These are phyloP conservation scores for Stellera chamaejasme DNA, from an alignment of 345 rosid species.

Conservation along the genomic window DNA sequence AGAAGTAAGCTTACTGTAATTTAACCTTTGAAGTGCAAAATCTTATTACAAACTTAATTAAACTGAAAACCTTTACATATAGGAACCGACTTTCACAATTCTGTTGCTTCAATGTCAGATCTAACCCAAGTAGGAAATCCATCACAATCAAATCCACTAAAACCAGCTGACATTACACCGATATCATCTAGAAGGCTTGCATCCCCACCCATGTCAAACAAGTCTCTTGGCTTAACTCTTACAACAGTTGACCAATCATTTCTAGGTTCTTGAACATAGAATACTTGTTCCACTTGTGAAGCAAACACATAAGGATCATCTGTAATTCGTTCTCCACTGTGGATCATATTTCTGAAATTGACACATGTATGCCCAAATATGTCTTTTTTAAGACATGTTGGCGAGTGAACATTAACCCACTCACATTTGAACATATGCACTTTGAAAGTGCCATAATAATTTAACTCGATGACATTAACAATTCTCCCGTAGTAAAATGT, in stretches of 20 bases:
- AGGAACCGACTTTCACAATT: too few relatives aligned
- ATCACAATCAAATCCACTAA: too few relatives aligned
- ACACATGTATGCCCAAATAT: background rate
- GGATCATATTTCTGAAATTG: conserved; percentile 1
- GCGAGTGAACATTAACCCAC: background rate
- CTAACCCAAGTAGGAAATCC: too few relatives aligned
- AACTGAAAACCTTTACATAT: too few relatives aligned
- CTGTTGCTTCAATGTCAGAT: too few relatives aligned
- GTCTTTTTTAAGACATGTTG: background rate
- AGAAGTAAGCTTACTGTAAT: too few relatives aligned
- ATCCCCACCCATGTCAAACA: background rate
- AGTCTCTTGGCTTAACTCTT: background rate
- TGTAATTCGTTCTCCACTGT: background rate
- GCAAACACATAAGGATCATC: conserved; percentile 1
- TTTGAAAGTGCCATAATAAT: background rate
- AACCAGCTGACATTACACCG: too few relatives aligned
- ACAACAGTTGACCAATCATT: background rate
- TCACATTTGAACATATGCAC: background rate
- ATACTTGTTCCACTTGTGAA: conserved; percentile 5
- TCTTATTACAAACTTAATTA: too few relatives aligned
- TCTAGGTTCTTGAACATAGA: background rate
- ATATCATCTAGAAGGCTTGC: too few relatives aligned
- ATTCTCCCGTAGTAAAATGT: background rate
- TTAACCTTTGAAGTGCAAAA: too few relatives aligned
- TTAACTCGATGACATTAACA: background rate